Base-by-base conservation (phyloP, 2,329 filamentous ascomycete genomes). In the Cyclaneusma minus region DNA sequence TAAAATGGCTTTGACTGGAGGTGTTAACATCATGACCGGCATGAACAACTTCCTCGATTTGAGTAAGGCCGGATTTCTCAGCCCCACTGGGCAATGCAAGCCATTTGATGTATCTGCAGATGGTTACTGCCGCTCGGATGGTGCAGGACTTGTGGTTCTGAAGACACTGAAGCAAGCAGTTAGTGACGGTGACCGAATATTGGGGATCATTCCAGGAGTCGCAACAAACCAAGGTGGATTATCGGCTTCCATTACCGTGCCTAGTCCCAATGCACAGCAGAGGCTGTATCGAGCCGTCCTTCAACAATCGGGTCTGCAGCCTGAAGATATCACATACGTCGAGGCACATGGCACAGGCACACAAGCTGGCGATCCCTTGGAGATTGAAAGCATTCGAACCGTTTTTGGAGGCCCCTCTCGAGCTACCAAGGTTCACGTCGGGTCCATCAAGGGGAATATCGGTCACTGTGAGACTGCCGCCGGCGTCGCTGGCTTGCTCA, bases 231-330 rank as follows among this genome's bases (percentile, higher is more conserved):
- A 85, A 50, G 83, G 74, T 2, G 75, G 75, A 0, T 7, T 20
- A 7, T 70, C 81, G 39, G 71, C 79, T 24, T 69, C 80, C 13
- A 85, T 87, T 41, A 85, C 79, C 0, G 75, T 80, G 28, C 80
- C 81, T 2, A 78, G 85, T 47, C 75, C 71, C 4, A 74, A 69
- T 4, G 75, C 76, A 0, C 81, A 87, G 48, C 68, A 76, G 5
- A 58, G 66, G 13, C 54, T 85, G 9, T 83, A 76, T 39, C 64
- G 66, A 29, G 60, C 68, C 23, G 69, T 85, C 10, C 58, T 85
- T 1, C 65, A 74, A 25, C 67, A 77, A 21, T 72, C 76, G 18
- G 73, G 75, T 32, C 62, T 84, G n/a, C 72, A 83, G 41, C 76
- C 80, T 2, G 62, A 71, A 25, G 75, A 84, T 33, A 64, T 89